A percentile compares a stretch with the other conserved stretches of the same genome.
Evolutionary conservation across 305 asterid species (phyloP).

Genomic region (Nicotiana rustica): DNA sequence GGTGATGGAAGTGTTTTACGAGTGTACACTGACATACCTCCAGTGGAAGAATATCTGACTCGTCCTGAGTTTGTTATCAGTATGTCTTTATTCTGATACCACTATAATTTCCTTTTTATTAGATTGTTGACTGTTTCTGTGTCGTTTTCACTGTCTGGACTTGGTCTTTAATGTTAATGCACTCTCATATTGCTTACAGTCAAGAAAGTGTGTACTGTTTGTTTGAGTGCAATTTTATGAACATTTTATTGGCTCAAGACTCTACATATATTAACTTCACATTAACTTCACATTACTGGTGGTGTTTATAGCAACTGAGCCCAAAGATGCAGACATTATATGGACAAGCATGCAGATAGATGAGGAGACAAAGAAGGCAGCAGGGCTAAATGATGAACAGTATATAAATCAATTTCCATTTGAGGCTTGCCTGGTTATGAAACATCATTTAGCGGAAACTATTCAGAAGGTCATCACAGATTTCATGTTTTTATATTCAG

Average conservation of each 20-base stretch:
- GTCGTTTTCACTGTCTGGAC: conserved; percentile 14
- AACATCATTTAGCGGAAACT: conserved; percentile 94
- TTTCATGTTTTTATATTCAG: conserved; percentile 19
- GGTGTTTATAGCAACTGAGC: conserved; percentile 75
- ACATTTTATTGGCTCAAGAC: conserved; percentile 23
- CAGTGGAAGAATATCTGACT: conserved; percentile 79
- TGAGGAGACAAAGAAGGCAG: conserved; percentile 80
- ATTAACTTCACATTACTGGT: conserved; percentile 20
- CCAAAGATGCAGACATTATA: conserved; percentile 89
- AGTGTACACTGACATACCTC: conserved; percentile 91
- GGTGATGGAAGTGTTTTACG: conserved; percentile 65
- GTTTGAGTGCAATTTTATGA: conserved; percentile 22
- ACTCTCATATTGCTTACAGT: conserved; percentile 1
- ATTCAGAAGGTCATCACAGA: conserved; percentile 68
- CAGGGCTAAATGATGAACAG: conserved; percentile 83
- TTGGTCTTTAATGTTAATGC: conserved; percentile 27
- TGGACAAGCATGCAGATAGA: conserved; percentile 93
- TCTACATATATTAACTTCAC: conserved; percentile 2
- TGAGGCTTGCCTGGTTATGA: conserved; percentile 98
- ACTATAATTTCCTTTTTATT: neutral
- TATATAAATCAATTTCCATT: conserved; percentile 90
- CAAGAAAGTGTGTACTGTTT: conserved; percentile 19
- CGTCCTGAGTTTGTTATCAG: conserved; percentile 87
- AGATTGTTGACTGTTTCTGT: conserved; percentile 21
- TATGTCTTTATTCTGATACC: conserved; percentile 47